Base-by-base conservation (phyloP, 148 eudicot genomes). In the Dianthus caryophyllus region DNA sequence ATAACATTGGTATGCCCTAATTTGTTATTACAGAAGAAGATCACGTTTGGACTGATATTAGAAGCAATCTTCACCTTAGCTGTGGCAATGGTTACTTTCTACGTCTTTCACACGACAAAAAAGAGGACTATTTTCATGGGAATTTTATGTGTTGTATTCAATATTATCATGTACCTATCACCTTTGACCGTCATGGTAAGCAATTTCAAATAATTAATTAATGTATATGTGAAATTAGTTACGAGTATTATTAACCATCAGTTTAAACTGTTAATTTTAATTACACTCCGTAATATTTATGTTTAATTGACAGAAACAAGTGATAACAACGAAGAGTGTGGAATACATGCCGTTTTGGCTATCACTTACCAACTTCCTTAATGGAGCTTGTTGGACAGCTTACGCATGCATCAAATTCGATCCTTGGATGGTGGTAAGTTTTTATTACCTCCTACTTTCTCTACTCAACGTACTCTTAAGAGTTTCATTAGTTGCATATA, bases 151-250 rank as follows among this genome's bases (percentile, higher is more conserved):
- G 77, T 87, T 47, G 27, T 76, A 66, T 79, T 93, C 76, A 93
- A 81, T 46, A 65, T 87, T 30, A 18, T 64, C 6, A 87, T 93
- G 98, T 89, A 85, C 50, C 46, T 57, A 10, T 75, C 98, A 9
- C 98, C 98, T 47, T 75, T 93, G 69, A 86, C 86, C 0, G 82
- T 86, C 76, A 83, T 87, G 87, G 97, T 88, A 86, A 55, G 17
- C 16, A n/a, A 11, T 15, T 55, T 33, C 14, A 33, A 3, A 17
- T 12, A 31, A 2, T 5, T 22, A n/a, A 15, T 2, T 49, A 9
- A 2, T 17, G 17, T 8, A 41, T 6, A 41, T 6, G 6, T 41
- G 44, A 41, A 41, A 1, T 41, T 6, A 1, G 6, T 4, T 4
- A 41, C 44, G 10, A n/a, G n/a, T n/a, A 17, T n/a, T n/a, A n/a